Evolutionary conservation across 306 rosid genomes (phyloP).

Genomic region (Dalbergia cultrata): DNA sequence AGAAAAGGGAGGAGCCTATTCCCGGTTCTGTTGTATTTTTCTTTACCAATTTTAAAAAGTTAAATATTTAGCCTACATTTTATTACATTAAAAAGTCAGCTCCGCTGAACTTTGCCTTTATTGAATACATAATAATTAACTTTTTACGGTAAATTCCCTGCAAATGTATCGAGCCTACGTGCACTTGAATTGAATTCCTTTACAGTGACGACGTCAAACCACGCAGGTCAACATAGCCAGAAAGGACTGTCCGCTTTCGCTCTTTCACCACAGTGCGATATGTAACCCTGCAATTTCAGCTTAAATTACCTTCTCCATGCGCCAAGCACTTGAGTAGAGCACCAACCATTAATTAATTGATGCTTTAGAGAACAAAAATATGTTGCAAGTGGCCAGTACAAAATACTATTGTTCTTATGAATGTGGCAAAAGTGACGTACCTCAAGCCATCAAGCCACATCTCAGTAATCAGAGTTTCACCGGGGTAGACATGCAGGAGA

Average conservation of each 20-base stretch:
- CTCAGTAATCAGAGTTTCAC: constrained; percentile 86
- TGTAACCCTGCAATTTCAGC: constrained; percentile 69
- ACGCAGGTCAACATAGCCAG: constrained; percentile 77
- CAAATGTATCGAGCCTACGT: constrained; percentile 16
- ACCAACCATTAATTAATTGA: not conserved
- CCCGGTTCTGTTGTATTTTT: too few species aligned
- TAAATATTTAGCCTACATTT: not conserved
- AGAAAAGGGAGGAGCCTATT: too few species aligned
- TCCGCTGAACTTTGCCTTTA: not conserved
- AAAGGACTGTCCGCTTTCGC: constrained; percentile 70
- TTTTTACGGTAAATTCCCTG: not conserved
- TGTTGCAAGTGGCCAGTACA: not conserved
- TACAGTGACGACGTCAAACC: constrained; percentile 63
- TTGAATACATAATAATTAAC: constrained; percentile 1
- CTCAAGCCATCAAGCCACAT: constrained; percentile 92
- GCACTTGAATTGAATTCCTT: constrained; percentile 24
- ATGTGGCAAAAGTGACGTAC: constrained; percentile 51
- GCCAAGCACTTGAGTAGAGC: constrained; percentile 7
- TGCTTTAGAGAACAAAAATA: not conserved
- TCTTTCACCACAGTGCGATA: constrained; percentile 88
- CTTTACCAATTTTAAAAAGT: too few species aligned
- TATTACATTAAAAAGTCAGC: not conserved
- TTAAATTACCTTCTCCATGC: constrained; percentile 27
- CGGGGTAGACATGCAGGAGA: constrained; percentile 91
- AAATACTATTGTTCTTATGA: constrained; percentile 9